Evolutionary conservation across 2,329 filamentous ascomycete species (phyloP).

Genomic region (Byssochlamys sp.): DNA sequence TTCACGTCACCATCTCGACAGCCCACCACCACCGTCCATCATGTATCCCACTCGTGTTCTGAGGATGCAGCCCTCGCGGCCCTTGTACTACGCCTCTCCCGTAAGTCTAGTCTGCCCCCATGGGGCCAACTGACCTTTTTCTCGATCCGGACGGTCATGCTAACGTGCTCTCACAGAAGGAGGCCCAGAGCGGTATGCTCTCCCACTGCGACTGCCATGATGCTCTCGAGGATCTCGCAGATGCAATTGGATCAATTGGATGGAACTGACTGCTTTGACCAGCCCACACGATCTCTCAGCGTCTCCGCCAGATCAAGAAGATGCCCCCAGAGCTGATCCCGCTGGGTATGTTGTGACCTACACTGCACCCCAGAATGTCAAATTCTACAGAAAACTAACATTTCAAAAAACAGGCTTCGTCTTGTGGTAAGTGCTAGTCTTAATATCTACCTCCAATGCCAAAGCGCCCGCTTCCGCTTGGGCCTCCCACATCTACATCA

Average conservation of each 20-base stretch:
- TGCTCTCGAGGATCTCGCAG: neutral
- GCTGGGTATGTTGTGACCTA: conserved; percentile 57
- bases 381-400: neutral
- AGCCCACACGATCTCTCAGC: conserved; percentile 97
- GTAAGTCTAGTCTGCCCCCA: conserved; percentile 49
- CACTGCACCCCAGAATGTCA: neutral
- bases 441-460: neutral
- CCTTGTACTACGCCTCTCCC: conserved; percentile 52
- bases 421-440: conserved; percentile 56
- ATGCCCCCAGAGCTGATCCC: conserved; percentile 90
- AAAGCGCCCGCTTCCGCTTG: neutral
- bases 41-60: conserved; percentile 60
- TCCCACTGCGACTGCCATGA: neutral
- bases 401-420: conserved; percentile 57
- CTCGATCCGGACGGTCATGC: conserved; percentile 16
- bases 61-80: conserved; percentile 48
- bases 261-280: conserved; percentile 18
- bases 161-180: conserved; percentile 46
- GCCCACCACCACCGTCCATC: conserved; percentile 22
- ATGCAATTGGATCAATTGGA: conserved; percentile 4
- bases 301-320: conserved; percentile 77
- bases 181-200: conserved; percentile 52
- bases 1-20: conserved; percentile 13
- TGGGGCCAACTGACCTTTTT: neutral
- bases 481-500: conserved; percentile 9